phyloP scores from a whole-genome alignment of 2,329 filamentous ascomycete species.

The Aspergillus sp. region DNA sequence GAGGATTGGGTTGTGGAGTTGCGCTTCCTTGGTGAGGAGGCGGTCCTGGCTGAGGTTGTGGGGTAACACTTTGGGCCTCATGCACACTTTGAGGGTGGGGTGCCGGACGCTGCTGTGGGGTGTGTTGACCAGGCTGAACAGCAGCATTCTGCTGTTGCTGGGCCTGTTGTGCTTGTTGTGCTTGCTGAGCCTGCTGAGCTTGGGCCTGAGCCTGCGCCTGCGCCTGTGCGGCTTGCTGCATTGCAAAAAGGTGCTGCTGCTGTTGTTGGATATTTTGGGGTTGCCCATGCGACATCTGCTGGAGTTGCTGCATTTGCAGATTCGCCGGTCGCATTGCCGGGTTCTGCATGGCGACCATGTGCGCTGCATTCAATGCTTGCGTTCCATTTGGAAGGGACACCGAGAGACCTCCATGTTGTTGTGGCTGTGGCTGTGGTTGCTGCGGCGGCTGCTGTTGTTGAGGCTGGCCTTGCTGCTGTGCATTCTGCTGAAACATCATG shows the following conservation, averaged over 20 bases:
- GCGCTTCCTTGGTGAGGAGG: slow-evolving; percentile 39
- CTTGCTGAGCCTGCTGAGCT: slow-evolving; percentile 26
- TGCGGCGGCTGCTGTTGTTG: slow-evolving; percentile 36
- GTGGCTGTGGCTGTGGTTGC: slow-evolving; percentile 35
- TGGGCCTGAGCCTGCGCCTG: slow-evolving; percentile 26
- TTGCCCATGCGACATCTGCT: slow-evolving; percentile 42
- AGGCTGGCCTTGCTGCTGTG: slow-evolving; percentile 32
- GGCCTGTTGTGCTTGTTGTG: slow-evolving; percentile 35
- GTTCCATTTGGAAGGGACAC: slow-evolving; percentile 43
- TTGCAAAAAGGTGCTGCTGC: slow-evolving; percentile 38
- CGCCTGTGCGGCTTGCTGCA: slow-evolving; percentile 31
- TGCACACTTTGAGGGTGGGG: slow-evolving; percentile 45
- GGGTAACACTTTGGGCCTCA: slow-evolving; percentile 41
- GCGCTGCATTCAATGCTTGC: slow-evolving; percentile 41
- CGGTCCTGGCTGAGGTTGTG: slow-evolving; percentile 44
- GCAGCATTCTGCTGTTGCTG: slow-evolving; percentile 27
- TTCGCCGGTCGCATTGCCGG: slow-evolving; percentile 41
- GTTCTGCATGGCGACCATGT: slow-evolving; percentile 46
- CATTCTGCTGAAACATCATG: slow-evolving; percentile 29
- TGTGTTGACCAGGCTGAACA: slow-evolving; percentile 39
- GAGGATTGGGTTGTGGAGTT: slow-evolving; percentile 38
- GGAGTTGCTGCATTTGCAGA: slow-evolving; percentile 42
- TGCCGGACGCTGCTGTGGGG: slow-evolving; percentile 41
- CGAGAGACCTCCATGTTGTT: slow-evolving; percentile 36
- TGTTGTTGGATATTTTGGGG: slow-evolving; percentile 46